A percentile compares a stretch with the other conserved stretches of the same genome.
Conservation (phyloP, 1,284 basidiomycete genomes). For the Puccinia triticina region DNA sequence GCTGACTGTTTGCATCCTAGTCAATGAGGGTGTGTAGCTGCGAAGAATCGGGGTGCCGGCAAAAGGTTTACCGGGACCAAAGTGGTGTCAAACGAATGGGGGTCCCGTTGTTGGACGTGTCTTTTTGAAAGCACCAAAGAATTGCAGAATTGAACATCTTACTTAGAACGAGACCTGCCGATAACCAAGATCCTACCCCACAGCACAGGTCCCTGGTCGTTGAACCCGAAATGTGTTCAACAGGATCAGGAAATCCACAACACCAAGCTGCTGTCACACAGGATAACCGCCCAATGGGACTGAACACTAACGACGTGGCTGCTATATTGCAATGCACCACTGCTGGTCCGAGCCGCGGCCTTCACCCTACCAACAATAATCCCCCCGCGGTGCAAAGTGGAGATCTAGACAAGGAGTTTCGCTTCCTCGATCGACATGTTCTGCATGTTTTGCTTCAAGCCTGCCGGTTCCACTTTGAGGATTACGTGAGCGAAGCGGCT, state of each 20-base stretch:
- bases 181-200: not conserved
- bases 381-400: not conserved
- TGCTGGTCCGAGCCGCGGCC: not conserved
- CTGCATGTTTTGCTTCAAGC: not conserved
- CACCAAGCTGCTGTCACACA: not conserved
- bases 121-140: slow-evolving; percentile 7
- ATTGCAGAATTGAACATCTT: not conserved
- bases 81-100: not conserved
- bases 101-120: not conserved
- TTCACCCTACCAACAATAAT: not conserved
- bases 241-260: not conserved
- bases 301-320: not conserved
- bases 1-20: not conserved
- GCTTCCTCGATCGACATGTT: not conserved
- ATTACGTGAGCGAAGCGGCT: slow-evolving; percentile 9
- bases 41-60: not conserved
- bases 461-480: not conserved
- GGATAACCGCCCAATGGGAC: not conserved
- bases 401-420: not conserved
- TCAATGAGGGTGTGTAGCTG: not conserved
- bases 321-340: not conserved
- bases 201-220: not conserved
- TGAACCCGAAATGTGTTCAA: not conserved
- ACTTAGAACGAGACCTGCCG: not conserved
- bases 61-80: not conserved